phyloP scores from a whole-genome alignment of 2,329 filamentous ascomycete genomes.

The Pseudocercospora macadamiae region DNA sequence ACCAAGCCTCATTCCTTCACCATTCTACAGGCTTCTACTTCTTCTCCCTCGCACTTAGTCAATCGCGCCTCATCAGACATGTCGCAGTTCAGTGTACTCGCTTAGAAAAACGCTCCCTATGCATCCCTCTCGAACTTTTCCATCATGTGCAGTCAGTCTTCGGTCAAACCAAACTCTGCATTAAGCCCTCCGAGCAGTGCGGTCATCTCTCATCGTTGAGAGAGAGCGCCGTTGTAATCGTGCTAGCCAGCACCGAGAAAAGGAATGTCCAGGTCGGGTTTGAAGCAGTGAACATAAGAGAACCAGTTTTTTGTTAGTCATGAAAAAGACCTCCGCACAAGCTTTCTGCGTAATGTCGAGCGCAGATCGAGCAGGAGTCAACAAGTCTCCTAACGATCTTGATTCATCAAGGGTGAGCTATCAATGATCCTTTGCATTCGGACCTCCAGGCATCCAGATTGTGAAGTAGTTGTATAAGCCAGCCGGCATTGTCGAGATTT shows the following conservation, averaged over 20 bases:
- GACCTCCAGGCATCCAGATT: too few relatives aligned
- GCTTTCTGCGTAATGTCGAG: neutral
- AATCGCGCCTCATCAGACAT: constrained; percentile 3
- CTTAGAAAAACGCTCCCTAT: neutral
- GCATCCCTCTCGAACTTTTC: neutral
- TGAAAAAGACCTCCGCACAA: neutral
- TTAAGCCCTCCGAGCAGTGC: neutral
- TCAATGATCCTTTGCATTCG: too few relatives aligned
- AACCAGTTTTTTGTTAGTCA: neutral
- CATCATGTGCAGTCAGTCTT: too few relatives aligned
- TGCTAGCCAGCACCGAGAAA: neutral
- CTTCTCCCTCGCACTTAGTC: neutral
- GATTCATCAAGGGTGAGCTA: too few relatives aligned
- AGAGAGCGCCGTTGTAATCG: neutral
- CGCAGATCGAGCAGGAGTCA: neutral
- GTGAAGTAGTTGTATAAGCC: too few relatives aligned
- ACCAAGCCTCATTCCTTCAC: neutral
- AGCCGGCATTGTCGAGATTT: neutral
- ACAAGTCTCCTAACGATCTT: neutral
- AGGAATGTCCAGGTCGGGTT: constrained; percentile 1
- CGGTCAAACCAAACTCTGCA: too few relatives aligned
- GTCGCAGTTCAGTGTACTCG: neutral
- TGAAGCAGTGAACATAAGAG: neutral
- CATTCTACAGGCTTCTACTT: neutral
- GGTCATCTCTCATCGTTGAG: neutral